Conservation (phyloP, 2,329 filamentous ascomycete species). For the Xylariales sp. region DNA sequence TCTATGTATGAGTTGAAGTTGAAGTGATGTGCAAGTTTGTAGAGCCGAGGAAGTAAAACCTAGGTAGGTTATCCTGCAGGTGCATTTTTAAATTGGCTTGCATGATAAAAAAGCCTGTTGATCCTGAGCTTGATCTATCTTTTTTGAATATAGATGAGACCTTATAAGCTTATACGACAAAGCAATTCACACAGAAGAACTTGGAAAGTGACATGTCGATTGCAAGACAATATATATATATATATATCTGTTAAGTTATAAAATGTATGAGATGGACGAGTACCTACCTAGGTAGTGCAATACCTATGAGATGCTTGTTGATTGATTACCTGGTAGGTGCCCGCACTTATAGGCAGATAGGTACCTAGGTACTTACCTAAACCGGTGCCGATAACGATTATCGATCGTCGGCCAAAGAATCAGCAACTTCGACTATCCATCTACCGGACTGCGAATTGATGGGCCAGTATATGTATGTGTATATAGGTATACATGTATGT, state of each 20-base stretch:
- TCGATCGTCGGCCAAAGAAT: neutral
- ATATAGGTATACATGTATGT: too few species aligned
- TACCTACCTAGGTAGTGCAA: too few species aligned
- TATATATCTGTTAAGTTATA: neutral
- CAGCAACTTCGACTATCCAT: neutral
- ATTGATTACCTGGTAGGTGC: too few species aligned
- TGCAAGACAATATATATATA: neutral
- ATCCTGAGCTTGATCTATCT: neutral
- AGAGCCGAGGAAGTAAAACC: too few species aligned
- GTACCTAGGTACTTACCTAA: too few species aligned
- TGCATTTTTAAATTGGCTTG: neutral
- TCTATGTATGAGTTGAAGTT: too few species aligned
- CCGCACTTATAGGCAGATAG: too few species aligned
- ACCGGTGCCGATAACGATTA: neutral
- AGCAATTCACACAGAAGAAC: neutral
- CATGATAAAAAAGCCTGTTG: neutral
- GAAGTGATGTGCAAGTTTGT: too few species aligned
- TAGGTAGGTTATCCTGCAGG: too few species aligned
- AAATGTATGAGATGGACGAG: neutral
- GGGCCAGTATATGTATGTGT: too few species aligned
- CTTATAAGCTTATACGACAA: neutral
- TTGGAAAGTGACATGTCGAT: neutral
- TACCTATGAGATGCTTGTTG: too few species aligned
- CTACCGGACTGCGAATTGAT: neutral
- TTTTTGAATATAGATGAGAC: neutral